Percentiles rank a stretch among this genome's conserved stretches.
Conservation (phyloP, 2,329 filamentous ascomycete species). For the Talaromyces piceae region DNA sequence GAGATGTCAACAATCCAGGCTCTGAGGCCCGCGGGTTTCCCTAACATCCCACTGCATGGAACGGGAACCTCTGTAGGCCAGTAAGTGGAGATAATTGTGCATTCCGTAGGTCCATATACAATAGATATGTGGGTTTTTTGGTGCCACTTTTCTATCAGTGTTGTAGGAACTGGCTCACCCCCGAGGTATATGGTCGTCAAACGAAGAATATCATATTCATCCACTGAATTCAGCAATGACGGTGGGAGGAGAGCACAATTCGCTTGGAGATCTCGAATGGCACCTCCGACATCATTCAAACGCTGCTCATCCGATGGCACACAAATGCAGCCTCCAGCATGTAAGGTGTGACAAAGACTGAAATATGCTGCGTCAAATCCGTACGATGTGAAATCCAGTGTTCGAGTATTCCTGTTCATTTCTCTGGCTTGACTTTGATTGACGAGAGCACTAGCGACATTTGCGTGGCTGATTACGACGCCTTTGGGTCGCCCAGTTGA, state of each 20-base stretch:
- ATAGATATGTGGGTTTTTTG: constrained; percentile 32
- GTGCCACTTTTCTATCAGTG: constrained; percentile 25
- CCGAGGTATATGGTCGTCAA: constrained; percentile 1
- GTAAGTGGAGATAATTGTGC: constrained; percentile 30
- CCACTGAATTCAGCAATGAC: neutral
- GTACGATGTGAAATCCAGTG: constrained; percentile 7
- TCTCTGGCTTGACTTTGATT: neutral
- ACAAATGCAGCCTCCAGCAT: constrained; percentile 6
- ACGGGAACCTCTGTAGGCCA: constrained; percentile 21
- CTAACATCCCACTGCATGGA: constrained; percentile 27
- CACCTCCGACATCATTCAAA: neutral
- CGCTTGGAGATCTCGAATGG: neutral
- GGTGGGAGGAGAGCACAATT: constrained; percentile 5
- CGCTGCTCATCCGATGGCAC: constrained; percentile 4
- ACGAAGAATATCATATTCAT: neutral
- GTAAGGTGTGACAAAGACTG: constrained; percentile 4
- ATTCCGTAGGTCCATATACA: constrained; percentile 40
- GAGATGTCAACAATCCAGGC: constrained; percentile 22
- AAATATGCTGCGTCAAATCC: constrained; percentile 8
- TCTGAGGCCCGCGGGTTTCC: constrained; percentile 23
- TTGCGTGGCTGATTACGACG: constrained; percentile 44
- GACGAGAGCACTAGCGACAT: constrained; percentile 4
- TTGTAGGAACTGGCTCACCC: neutral
- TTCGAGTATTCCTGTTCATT: constrained; percentile 33
- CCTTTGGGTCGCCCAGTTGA: constrained; percentile 87